Evolutionary conservation across 345 rosid species (phyloP).

Genomic region (Bruguiera parviflora): DNA sequence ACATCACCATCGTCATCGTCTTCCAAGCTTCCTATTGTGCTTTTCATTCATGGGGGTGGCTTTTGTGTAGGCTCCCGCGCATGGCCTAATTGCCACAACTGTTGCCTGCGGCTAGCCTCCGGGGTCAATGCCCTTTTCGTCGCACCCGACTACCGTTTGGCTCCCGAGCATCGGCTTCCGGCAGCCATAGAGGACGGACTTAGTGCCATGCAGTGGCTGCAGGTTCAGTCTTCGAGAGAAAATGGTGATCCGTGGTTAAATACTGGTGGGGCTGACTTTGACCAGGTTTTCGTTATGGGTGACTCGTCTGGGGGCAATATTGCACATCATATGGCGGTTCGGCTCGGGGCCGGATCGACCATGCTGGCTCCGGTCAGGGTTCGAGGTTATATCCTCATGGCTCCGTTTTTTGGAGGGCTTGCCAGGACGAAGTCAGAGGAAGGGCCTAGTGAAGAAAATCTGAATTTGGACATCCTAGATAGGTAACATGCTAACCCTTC

Average conservation of each 20-base stretch:
- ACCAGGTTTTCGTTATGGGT: conserved; percentile 57
- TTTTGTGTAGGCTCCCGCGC: conserved; percentile 71
- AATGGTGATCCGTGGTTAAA: conserved; percentile 36
- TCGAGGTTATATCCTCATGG: conserved; percentile 72
- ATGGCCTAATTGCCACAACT: conserved; percentile 77
- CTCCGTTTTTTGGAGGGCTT: conserved; percentile 84
- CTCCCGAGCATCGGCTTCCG: conserved; percentile 80
- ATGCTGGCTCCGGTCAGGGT: conserved; percentile 54
- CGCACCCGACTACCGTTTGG: conserved; percentile 71
- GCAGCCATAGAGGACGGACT: conserved; percentile 65
- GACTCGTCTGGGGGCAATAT: conserved; percentile 94
- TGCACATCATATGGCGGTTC: conserved; percentile 71
- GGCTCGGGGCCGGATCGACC: conserved; percentile 39
- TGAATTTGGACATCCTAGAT: conserved; percentile 70
- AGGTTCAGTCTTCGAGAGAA: conserved; percentile 37
- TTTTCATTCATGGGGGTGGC: conserved; percentile 75
- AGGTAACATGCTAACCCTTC: conserved; percentile 33
- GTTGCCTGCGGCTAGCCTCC: conserved; percentile 58
- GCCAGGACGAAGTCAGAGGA: conserved; percentile 69
- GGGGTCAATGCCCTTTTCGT: conserved; percentile 54
- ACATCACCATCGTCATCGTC: neutral
- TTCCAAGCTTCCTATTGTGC: conserved; percentile 14
- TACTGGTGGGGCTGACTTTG: conserved; percentile 46
- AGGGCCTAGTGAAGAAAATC: conserved; percentile 57
- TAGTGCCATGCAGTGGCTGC: conserved; percentile 46